Evolutionary conservation across 495 filamentous ascomycete species (phyloP), one percentile per base, ranked within the genome.

Genomic region (Parathielavia hyrcaniae): DNA sequence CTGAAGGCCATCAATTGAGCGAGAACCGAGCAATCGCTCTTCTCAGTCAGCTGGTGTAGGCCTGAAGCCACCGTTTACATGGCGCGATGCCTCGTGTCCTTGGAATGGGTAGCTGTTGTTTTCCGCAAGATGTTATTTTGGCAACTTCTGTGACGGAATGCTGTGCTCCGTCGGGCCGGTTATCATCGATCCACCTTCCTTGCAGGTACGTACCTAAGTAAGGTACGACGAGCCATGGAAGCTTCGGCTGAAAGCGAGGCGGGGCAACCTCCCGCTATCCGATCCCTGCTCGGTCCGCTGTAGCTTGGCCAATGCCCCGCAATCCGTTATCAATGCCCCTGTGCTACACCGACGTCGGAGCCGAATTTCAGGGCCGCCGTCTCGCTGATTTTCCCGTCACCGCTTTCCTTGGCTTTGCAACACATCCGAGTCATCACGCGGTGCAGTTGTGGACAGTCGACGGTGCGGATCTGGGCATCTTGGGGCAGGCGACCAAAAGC

Each of bases 261-360:
- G 6, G 6, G 51, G 47, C 34, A 53, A 47, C 47, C 47, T 20
- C n/a, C 32, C 14, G 17, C 11, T 35, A 16, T n/a, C 35, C 10
- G 16, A 46, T 22, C 49, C n/a, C 52, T 40, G 59, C 48, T 39
- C 26, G 6, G 14, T 30, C 49, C 55, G 20, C 39, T 17, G 19
- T 45, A 19, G 47, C 41, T n/a, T 11, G 39, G 22, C 22, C 11
- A 20, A 6, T 58, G 51, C 61, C 61, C 61, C 61, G 56, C 56
- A 51, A 45, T 34, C 55, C 50, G 51, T 51, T 58, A 62, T 57
- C 53, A 55, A 5, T 32, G 50, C 44, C 58, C 58, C 45, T 62
- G 55, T 20, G 32, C 48, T 35, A 46, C 61, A 63, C 61, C 61
- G 61, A 63, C 61, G 23, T 59, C 61, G 61, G 61, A 59, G 61